These are phyloP conservation scores for Melastoma malabathricum DNA, from an alignment of 345 rosid species.

Conservation along the genomic window DNA sequence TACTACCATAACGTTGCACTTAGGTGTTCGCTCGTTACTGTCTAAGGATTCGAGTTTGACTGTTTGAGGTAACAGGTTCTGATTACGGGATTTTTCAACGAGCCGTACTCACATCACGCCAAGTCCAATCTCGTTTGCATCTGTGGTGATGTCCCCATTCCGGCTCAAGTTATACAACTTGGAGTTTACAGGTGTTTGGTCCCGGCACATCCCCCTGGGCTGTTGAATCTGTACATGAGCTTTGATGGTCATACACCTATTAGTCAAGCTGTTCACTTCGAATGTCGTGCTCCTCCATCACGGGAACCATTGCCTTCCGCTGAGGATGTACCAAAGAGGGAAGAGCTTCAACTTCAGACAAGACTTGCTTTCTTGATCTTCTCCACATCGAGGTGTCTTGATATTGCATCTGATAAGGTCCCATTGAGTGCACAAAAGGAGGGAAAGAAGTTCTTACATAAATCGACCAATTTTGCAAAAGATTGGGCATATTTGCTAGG, in stretches of 20 bases:
- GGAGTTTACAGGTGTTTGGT: slow-evolving; percentile 84
- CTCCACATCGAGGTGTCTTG: slow-evolving; percentile 50
- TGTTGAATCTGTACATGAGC: slow-evolving; percentile 54
- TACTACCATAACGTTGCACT: too few relatives aligned
- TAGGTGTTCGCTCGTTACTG: not conserved
- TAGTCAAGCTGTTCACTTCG: slow-evolving; percentile 66
- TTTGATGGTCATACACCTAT: slow-evolving; percentile 67
- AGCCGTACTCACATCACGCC: slow-evolving; percentile 36
- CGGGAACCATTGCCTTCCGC: slow-evolving; percentile 19
- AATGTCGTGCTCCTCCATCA: slow-evolving; percentile 35
- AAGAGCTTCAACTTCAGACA: slow-evolving; percentile 55
- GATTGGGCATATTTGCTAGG: slow-evolving; percentile 62
- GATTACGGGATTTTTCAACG: slow-evolving; percentile 54
- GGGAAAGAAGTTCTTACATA: slow-evolving; percentile 44
- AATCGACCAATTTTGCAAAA: slow-evolving; percentile 33
- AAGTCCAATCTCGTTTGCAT: slow-evolving; percentile 53
- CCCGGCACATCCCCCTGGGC: slow-evolving; percentile 54
- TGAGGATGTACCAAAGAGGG: slow-evolving; percentile 46
- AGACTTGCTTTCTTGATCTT: slow-evolving; percentile 71
- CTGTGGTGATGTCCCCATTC: slow-evolving; percentile 52
- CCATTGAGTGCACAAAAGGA: slow-evolving; percentile 35
- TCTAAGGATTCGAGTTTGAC: slow-evolving; percentile 25
- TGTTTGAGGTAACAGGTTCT: slow-evolving; percentile 13
- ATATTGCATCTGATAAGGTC: slow-evolving; percentile 38
- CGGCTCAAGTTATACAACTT: slow-evolving; percentile 46